Conservation (phyloP, 352 stramenopile genomes). For the Globisporangium cystogenes region DNA sequence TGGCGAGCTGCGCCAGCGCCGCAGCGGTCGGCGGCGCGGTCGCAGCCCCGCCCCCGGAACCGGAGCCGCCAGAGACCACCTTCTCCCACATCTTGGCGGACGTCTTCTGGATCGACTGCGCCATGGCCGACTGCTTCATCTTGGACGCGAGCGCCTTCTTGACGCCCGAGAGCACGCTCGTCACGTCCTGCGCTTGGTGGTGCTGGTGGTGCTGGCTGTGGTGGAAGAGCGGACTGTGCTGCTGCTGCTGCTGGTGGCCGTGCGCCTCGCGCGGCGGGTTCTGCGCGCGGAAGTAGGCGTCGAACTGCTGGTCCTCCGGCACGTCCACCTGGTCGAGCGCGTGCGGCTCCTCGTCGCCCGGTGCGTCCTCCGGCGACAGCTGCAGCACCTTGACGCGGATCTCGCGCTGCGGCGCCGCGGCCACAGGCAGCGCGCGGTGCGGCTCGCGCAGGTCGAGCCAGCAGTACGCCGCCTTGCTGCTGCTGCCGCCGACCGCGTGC, state of each 20-base stretch:
- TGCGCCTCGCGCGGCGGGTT: conserved; percentile 3
- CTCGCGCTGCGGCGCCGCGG: conserved; percentile 19
- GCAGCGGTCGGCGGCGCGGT: conserved; percentile 48
- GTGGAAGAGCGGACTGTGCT: background rate
- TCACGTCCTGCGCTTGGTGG: conserved; percentile 34
- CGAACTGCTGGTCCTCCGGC: conserved; percentile 57
- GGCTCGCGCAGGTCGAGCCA: conserved; percentile 75
- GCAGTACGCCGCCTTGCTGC: conserved; percentile 35
- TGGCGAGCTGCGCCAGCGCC: conserved; percentile 59
- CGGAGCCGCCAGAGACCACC: conserved; percentile 25
- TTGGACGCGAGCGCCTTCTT: conserved; percentile 81
- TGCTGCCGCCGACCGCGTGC: conserved; percentile 7
- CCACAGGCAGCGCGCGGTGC: conserved; percentile 30
- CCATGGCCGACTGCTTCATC: conserved; percentile 68
- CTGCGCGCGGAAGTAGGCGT: conserved; percentile 57
- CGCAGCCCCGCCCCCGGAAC: conserved; percentile 7
- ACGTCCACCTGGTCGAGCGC: conserved; percentile 41
- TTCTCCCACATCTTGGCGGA: conserved; percentile 74
- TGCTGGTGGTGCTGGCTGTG: conserved; percentile 15
- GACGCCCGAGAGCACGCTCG: conserved; percentile 58
- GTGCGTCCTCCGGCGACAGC: conserved; percentile 21
- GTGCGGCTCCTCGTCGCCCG: conserved; percentile 14
- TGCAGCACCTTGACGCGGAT: conserved; percentile 78
- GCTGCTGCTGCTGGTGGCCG: conserved; percentile 2
- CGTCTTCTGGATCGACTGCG: conserved; percentile 69